A percentile compares a stretch with the other conserved stretches of the same genome.
phyloP scores from a whole-genome alignment of 192 early-diverging fungal genomes.

The Podila epigama region DNA sequence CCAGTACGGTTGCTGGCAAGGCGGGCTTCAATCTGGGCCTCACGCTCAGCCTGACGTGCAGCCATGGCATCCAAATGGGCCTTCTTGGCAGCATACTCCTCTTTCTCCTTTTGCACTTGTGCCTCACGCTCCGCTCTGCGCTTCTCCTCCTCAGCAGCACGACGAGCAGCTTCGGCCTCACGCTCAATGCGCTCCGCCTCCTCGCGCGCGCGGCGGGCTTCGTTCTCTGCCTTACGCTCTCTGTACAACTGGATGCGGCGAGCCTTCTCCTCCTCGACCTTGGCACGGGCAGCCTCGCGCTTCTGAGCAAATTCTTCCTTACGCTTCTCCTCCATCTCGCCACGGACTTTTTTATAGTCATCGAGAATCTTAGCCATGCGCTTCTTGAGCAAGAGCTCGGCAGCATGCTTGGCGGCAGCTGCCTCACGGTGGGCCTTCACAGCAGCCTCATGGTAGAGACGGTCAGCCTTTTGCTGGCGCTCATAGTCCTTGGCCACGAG shows the following conservation, averaged over 20 bases:
- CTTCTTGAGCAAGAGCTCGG: conserved; percentile 78
- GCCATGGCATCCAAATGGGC: conserved; percentile 59
- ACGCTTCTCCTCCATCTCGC: conserved; percentile 68
- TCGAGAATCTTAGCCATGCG: conserved; percentile 83
- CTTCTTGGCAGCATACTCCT: conserved; percentile 37
- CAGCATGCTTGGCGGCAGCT: conserved; percentile 68
- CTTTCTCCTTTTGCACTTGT: conserved; percentile 53
- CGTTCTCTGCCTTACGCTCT: conserved; percentile 61
- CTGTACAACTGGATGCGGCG: conserved; percentile 69
- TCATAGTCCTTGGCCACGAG: conserved; percentile 92
- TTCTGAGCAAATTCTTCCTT: conserved; percentile 64
- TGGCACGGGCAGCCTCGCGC: conserved; percentile 61
- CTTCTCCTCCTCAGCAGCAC: conserved; percentile 55
- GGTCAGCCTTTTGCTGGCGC: conserved; percentile 85
- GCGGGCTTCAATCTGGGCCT: conserved; percentile 58
- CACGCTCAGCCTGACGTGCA: conserved; percentile 54
- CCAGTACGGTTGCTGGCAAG: conserved; percentile 24
- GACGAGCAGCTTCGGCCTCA: conserved; percentile 49
- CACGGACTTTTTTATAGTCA: conserved; percentile 74
- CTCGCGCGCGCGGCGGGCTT: conserved; percentile 44
- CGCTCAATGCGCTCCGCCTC: conserved; percentile 49
- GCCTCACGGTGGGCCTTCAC: conserved; percentile 73
- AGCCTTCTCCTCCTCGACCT: conserved; percentile 78
- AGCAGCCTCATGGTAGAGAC: conserved; percentile 78
- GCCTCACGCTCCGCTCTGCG: conserved; percentile 55